Evolutionary conservation across 441 rosid species (phyloP).

Genomic region (Erodium moschatum): DNA sequence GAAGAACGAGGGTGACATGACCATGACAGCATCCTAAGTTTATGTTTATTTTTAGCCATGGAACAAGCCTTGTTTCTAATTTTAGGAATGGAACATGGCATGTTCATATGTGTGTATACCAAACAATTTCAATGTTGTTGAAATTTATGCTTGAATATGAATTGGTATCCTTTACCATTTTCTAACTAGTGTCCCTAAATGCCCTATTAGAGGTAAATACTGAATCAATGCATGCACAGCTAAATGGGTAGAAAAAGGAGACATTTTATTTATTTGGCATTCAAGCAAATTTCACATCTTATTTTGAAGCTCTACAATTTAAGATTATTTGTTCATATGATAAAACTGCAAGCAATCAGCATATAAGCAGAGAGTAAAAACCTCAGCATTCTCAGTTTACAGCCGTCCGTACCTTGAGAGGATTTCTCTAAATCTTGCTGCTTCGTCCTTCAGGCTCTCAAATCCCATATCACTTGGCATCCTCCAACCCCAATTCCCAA

Average conservation of each 20-base stretch:
- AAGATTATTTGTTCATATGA: background rate
- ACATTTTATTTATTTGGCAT: background rate
- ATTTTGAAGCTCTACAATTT: background rate
- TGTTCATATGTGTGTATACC: background rate
- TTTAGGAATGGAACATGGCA: background rate
- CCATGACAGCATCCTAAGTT: background rate
- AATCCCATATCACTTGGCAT: constrained; percentile 56
- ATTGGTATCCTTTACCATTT: too few relatives aligned
- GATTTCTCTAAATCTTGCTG: constrained; percentile 42
- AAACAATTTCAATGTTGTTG: too few relatives aligned
- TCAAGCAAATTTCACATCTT: background rate
- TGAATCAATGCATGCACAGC: background rate
- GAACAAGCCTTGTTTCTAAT: background rate
- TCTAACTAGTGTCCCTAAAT: too few relatives aligned
- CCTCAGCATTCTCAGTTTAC: constrained; percentile 21
- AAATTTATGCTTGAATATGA: too few relatives aligned
- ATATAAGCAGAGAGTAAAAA: background rate
- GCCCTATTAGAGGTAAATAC: too few relatives aligned
- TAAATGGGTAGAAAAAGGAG: background rate
- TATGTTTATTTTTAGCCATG: background rate
- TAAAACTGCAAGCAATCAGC: background rate
- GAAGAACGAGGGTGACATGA: background rate
- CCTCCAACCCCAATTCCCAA: constrained; percentile 92
- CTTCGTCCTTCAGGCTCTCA: constrained; percentile 51
- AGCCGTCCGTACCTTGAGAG: constrained; percentile 57